Evolutionary conservation across 345 rosid genomes (phyloP).

Genomic region (Reutealis trisperma): DNA sequence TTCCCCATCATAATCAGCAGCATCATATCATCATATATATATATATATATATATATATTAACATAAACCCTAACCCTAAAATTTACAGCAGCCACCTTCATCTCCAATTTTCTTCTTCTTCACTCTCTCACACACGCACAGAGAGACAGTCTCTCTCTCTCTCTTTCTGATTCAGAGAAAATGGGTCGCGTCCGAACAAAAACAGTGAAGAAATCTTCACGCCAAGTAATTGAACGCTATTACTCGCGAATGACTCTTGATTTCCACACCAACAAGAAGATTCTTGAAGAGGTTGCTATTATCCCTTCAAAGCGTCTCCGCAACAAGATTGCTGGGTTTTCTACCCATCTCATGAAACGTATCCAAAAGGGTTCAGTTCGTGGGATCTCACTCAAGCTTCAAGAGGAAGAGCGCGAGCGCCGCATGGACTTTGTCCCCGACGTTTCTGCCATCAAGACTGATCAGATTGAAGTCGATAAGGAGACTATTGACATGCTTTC

Average conservation of each 20-base stretch:
- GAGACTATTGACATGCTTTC: conserved; percentile 26
- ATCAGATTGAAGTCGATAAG: conserved; percentile 21
- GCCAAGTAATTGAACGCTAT: conserved; percentile 24
- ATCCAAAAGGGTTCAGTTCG: conserved; percentile 26
- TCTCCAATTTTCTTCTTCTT: neutral
- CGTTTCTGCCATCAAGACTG: conserved; percentile 14
- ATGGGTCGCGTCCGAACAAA: conserved; percentile 24
- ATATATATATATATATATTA: too few relatives aligned
- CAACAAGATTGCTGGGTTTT: conserved; percentile 27
- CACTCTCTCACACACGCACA: neutral
- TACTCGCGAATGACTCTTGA: conserved; percentile 21
- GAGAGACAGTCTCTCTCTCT: neutral
- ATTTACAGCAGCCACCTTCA: too few relatives aligned
- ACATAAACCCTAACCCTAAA: too few relatives aligned
- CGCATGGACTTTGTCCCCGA: conserved; percentile 29
- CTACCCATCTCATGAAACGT: conserved; percentile 25
- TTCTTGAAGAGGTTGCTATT: conserved; percentile 24
- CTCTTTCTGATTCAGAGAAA: neutral
- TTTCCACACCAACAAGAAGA: conserved; percentile 21
- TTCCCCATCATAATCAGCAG: too few relatives aligned
- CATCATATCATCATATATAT: too few relatives aligned
- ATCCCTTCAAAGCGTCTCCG: conserved; percentile 24
- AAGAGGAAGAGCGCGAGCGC: conserved; percentile 27
- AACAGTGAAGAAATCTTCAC: conserved; percentile 25
- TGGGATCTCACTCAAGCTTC: conserved; percentile 28